phyloP scores from a whole-genome alignment of 495 filamentous ascomycete genomes.

The Parachaetomium inaequale region DNA sequence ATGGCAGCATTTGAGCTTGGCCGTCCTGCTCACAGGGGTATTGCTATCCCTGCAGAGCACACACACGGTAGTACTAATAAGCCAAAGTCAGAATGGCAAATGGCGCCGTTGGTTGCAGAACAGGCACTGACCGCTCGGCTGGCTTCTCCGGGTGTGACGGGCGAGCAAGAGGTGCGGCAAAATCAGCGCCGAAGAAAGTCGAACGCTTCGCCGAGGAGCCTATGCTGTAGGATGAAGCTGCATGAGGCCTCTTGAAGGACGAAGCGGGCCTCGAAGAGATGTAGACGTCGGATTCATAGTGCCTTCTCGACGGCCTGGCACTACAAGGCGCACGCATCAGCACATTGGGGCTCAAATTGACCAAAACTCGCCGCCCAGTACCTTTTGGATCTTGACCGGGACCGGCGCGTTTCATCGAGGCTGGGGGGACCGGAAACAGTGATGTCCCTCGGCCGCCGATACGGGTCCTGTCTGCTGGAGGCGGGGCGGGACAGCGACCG shows the following conservation, averaged over 20 bases:
- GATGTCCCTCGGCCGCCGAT: constrained; percentile 32
- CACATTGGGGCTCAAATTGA: background rate
- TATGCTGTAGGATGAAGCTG: constrained; percentile 39
- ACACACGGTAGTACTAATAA: constrained; percentile 59
- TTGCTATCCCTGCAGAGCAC: constrained; percentile 65
- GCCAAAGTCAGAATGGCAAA: constrained; percentile 20
- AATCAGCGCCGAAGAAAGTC: constrained; percentile 32
- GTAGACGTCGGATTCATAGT: constrained; percentile 39
- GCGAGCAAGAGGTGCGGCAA: constrained; percentile 32
- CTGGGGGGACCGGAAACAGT: constrained; percentile 25
- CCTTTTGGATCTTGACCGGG: constrained; percentile 39
- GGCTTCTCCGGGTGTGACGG: constrained; percentile 30
- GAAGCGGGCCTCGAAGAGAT: constrained; percentile 22
- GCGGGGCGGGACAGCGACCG: constrained; percentile 25
- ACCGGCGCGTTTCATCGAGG: constrained; percentile 33
- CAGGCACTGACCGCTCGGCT: constrained; percentile 35
- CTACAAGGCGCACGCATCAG: constrained; percentile 19
- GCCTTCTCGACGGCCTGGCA: constrained; percentile 30
- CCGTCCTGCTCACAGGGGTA: constrained; percentile 54
- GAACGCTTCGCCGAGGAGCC: constrained; percentile 39
- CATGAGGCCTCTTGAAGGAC: constrained; percentile 35
- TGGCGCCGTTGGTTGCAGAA: background rate
- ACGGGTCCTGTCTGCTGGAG: constrained; percentile 20
- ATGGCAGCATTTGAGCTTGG: constrained; percentile 70
- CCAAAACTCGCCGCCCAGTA: constrained; percentile 19